These are phyloP conservation scores for Trichocomaceae sp. DNA, from an alignment of 2,329 filamentous ascomycete species.

Conservation along the genomic window DNA sequence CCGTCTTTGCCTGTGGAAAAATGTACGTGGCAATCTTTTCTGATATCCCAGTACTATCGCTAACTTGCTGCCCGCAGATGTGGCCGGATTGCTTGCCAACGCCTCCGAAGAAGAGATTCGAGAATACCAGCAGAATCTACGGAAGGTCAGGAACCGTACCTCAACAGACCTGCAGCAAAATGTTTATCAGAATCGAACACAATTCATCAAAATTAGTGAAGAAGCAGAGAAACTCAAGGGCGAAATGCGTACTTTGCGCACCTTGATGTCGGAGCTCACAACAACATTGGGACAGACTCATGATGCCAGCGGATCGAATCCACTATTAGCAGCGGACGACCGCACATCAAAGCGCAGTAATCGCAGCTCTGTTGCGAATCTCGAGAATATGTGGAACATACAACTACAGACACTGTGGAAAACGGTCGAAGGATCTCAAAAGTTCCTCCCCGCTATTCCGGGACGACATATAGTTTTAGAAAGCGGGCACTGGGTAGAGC, in stretches of 20 bases:
- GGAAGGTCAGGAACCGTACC: slow-evolving; percentile 69
- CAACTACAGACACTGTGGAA: slow-evolving; percentile 82
- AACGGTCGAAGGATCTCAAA: slow-evolving; percentile 94
- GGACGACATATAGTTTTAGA: slow-evolving; percentile 94
- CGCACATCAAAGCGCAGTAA: slow-evolving; percentile 56
- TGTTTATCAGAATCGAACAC: slow-evolving; percentile 91
- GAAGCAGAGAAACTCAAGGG: slow-evolving; percentile 96
- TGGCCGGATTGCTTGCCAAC: slow-evolving; percentile 65
- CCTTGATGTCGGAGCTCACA: slow-evolving; percentile 88
- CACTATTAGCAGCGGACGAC: slow-evolving; percentile 49
- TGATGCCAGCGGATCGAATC: slow-evolving; percentile 48
- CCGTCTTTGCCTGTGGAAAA: slow-evolving; percentile 72
- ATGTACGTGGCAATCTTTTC: slow-evolving; percentile 46
- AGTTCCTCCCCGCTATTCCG: slow-evolving; percentile 82
- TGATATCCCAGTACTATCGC: neutral
- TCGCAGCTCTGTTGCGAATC: slow-evolving; percentile 76
- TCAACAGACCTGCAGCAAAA: slow-evolving; percentile 85
- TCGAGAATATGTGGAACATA: slow-evolving; percentile 62
- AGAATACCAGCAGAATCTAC: slow-evolving; percentile 69
- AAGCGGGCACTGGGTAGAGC: slow-evolving; percentile 87
- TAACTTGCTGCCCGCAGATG: slow-evolving; percentile 25
- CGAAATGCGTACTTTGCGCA: slow-evolving; percentile 86
- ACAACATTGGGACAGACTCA: slow-evolving; percentile 51
- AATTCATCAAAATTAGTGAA: slow-evolving; percentile 99
- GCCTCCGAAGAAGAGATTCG: slow-evolving; percentile 82